A percentile compares a stretch with the other conserved stretches of the same genome.
Evolutionary conservation across 495 filamentous ascomycete species (phyloP).

Genomic region (Penicillium pulvis): DNA sequence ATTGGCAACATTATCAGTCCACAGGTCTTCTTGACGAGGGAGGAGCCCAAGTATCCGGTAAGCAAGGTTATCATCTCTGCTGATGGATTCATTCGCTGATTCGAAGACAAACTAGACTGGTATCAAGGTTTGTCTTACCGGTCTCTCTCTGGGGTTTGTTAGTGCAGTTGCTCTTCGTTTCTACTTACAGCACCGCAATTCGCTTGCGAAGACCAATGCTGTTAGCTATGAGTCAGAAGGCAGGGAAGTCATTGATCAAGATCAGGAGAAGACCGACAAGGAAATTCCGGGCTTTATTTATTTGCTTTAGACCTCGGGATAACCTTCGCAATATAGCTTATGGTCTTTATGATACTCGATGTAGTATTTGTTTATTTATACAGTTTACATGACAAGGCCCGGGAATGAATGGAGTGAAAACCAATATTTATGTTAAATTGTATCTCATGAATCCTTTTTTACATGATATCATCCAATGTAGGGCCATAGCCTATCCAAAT

Average conservation of each 20-base stretch:
- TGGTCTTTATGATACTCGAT: too few species aligned
- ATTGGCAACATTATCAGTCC: neutral
- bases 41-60: neutral
- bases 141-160: neutral
- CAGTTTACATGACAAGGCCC: neutral
- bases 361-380: neutral
- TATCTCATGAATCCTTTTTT: neutral
- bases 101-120: neutral
- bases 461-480: conserved; percentile 1
- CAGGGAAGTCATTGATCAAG: neutral
- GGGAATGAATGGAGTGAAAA: neutral
- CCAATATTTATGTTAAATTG: neutral
- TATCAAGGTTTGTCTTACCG: neutral
- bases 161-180: neutral
- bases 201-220: neutral
- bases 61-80: neutral
- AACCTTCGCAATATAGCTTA: neutral
- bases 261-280: neutral
- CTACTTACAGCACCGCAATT: neutral
- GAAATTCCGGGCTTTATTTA: neutral
- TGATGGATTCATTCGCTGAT: neutral
- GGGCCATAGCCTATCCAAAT: neutral
- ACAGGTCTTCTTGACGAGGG: neutral
- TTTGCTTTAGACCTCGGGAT: neutral
- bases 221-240: neutral